Evolutionary conservation across 345 rosid species (phyloP), one percentile per base, ranked within the genome.

Genomic region (Turritis glabra): DNA sequence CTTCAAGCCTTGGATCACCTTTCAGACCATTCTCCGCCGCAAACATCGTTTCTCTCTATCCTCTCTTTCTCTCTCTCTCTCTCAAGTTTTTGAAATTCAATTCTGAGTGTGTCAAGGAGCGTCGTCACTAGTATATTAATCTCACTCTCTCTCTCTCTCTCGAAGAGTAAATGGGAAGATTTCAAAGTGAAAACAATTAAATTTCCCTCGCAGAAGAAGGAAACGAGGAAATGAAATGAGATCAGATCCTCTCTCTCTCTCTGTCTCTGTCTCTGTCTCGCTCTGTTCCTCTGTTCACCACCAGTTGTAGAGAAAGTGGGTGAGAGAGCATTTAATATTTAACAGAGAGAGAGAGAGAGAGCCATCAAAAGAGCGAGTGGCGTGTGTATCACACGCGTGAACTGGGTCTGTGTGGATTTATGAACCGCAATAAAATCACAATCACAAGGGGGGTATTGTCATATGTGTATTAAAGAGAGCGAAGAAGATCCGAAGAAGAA

Each of bases 1-100:
- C 74, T 59, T 78, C 71, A 3, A 78, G 74, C 18, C 81, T 78
- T 66, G 81, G 78, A 68, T 78, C 81, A 60, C 78, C 81, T 78
- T 67, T 78, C 7, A 78, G 60, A 41, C 81, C 81, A 48, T 78
- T 78, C 78, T 78, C 81, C 3, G 78, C 78, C 1, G 81, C 81
- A 67, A 78, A 78, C 81, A 78, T 73, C 3, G 35, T 44, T n/a
- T 65, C 67, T 77, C 54, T 77, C 29, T 60, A 1, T n/a, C n/a
- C 29, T 60, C 19, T 22, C 14, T 37, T 21, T 44, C 13, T 21
- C 26, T 71, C 18, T 53, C 43, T 43, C 59, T 47, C 32, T 67
- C 44, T 51, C 14, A 17, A 53, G 61, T 64, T 70, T 38, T 54
- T 47, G 66, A 69, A 62, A 33, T 2, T 67, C 58, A 26, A 53